Base-by-base conservation (phyloP, 164 flowering plant species). In the Kingdonia uniflora region DNA sequence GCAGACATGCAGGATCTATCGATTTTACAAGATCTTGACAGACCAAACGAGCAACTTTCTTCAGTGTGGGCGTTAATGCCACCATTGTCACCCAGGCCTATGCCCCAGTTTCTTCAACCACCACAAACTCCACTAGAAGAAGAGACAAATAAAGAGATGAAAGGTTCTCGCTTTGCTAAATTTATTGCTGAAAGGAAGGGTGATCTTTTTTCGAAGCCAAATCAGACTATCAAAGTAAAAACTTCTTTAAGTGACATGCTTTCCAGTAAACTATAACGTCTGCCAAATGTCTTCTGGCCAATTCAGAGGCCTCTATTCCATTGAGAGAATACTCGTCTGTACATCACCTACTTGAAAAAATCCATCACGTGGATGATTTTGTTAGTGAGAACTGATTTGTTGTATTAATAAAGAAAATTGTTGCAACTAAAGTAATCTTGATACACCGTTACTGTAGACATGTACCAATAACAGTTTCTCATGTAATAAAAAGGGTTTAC, bases 21-120 rank as follows among this genome's bases (percentile, higher is more conserved):
- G 5, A 46, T 78, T 40, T 63, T 91, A 20, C 70, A 68, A 22
- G 64, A 67, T 52, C 82, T 85, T 51, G 95, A 91, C 64, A 65
- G 71, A 59, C 84, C 91, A 54, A 76, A 84, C 41, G 74, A 80
- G 47, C 63, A 72, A 35, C 73, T 91, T 57, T 78, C 98, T 40
- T 69, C 88, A 19, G 73, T 85, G 24, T 92, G 98, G 98, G 83
- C 92, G n/a, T 61, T 92, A 78, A 74, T 74, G 76, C 87, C 92
- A 26, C 79, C 81, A 5, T 26, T 71, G 14, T 71, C 81, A 46
- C 77, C 85, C 15, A 76, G 70, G 74, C 79, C 71, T 49, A 65
- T 55, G 25, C 84, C 80, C 11, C 57, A 68, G n/a, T 35, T 60
- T 21, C 84, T 74, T 23, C 29, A 52, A 55, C 57, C 67, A 8